Conservation (phyloP, 257 asterid genomes). For the Solanum medicagineum region DNA sequence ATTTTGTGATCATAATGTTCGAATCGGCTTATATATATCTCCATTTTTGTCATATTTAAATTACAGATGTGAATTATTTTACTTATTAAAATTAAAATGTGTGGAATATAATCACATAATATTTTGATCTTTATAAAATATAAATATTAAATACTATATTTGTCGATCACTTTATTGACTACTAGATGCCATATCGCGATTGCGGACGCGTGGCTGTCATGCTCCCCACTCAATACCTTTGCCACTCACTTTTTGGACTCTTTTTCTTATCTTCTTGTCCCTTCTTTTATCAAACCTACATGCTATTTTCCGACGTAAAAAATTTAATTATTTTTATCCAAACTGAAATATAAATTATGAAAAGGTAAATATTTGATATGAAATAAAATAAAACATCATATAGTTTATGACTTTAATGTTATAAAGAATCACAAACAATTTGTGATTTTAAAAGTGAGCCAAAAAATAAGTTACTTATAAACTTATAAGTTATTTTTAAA, state of each 20-base stretch:
- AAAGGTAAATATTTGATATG: not conserved
- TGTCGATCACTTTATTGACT: not conserved
- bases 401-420: too few species aligned
- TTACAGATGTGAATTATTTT: too few species aligned
- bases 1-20: not conserved
- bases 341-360: not conserved
- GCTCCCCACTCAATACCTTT: not conserved
- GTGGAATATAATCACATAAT: not conserved
- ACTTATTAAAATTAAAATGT: too few species aligned
- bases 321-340: not conserved
- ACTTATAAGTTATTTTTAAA: too few species aligned
- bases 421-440: too few species aligned
- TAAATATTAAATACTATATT: not conserved
- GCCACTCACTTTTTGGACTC: not conserved
- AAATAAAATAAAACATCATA: too few species aligned
- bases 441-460: too few species aligned
- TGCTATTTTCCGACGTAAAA: not conserved
- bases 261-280: not conserved
- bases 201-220: conserved; percentile 27
- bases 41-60: too few species aligned
- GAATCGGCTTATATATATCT: too few species aligned
- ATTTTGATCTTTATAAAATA: not conserved
- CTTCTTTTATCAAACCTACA: not conserved
- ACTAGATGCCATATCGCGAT: fast-evolving
- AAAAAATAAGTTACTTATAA: too few species aligned